These are phyloP conservation scores for Chenopodium quinoa DNA, from an alignment of 148 eudicot genomes.

Conservation along the genomic window DNA sequence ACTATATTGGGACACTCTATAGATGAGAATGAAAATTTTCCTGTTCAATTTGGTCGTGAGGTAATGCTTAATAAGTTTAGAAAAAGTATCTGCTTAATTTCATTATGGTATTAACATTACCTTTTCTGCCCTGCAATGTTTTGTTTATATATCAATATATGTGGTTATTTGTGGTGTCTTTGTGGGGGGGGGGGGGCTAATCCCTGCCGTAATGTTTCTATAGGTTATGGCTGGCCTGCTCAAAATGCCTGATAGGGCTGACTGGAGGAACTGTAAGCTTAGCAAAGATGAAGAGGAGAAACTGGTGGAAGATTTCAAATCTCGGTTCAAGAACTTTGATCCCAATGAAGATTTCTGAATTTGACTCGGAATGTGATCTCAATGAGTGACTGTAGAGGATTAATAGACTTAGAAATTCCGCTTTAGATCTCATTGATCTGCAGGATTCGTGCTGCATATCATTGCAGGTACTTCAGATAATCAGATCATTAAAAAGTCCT, in stretches of 20 bases:
- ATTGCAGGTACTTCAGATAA: neutral
- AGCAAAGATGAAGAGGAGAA: conserved; percentile 81
- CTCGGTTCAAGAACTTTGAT: conserved; percentile 43
- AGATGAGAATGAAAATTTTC: conserved; percentile 74
- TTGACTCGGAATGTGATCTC: neutral
- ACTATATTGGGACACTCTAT: conserved; percentile 60
- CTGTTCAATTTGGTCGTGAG: conserved; percentile 95
- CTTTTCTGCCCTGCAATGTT: neutral
- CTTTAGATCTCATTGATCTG: neutral
- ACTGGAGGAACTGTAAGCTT: conserved; percentile 91
- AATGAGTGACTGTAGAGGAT: neutral
- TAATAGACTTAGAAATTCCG: neutral
- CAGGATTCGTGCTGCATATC: neutral
- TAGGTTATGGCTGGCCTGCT: conserved; percentile 92
- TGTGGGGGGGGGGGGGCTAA: neutral
- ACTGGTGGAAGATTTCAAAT: conserved; percentile 69
- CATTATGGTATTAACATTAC: neutral
- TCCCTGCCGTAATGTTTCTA: neutral
- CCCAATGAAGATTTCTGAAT: conserved; percentile 29
- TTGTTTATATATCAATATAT: neutral
- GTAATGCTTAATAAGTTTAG: conserved; percentile 36
- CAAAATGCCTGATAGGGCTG: conserved; percentile 89
- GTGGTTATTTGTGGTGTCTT: neutral
- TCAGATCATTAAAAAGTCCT: too few relatives aligned
- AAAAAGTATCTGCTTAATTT: neutral